Percentiles rank a stretch among this genome's conserved stretches.
Conservation (phyloP, 1,284 basidiomycete genomes). For the Austroboletus sp. region DNA sequence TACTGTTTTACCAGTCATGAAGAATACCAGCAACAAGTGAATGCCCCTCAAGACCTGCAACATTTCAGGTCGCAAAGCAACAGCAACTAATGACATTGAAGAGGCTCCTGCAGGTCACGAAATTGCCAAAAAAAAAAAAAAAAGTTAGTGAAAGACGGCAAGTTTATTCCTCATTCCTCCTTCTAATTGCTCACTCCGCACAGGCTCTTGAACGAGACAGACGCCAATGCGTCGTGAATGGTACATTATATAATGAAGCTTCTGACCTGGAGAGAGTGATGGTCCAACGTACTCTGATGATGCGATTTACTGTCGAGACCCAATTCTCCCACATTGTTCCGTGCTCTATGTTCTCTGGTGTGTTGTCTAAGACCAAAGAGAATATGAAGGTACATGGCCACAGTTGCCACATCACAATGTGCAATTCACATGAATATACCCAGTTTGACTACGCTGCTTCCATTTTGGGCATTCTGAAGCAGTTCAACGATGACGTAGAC, state of each 20-base stretch:
- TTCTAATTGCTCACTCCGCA: not conserved
- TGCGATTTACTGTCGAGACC: not conserved
- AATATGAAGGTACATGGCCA: no score
- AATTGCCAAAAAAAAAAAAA: not conserved
- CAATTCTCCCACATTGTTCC: no score
- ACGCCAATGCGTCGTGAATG: not conserved
- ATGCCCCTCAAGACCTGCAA: not conserved
- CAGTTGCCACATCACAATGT: not conserved
- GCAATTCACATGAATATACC: not conserved
- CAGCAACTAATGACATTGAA: not conserved
- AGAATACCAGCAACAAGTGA: not conserved
- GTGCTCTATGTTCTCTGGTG: no score
- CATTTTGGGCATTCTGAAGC: not conserved
- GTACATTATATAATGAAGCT: not conserved
- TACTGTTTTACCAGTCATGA: not conserved
- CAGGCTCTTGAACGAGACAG: slow-evolving; percentile 2
- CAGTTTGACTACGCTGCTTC: slow-evolving; percentile 3
- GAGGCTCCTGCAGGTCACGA: not conserved
- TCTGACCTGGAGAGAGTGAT: no score
- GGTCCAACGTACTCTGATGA: not conserved
- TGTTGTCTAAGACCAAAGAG: no score
- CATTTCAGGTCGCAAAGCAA: not conserved
- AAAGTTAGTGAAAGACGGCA: not conserved
- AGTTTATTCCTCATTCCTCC: not conserved
- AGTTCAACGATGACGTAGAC: not conserved